Evolutionary conservation across 169 alveolate species (phyloP).

Genomic region (Plasmodium adleri): DNA sequence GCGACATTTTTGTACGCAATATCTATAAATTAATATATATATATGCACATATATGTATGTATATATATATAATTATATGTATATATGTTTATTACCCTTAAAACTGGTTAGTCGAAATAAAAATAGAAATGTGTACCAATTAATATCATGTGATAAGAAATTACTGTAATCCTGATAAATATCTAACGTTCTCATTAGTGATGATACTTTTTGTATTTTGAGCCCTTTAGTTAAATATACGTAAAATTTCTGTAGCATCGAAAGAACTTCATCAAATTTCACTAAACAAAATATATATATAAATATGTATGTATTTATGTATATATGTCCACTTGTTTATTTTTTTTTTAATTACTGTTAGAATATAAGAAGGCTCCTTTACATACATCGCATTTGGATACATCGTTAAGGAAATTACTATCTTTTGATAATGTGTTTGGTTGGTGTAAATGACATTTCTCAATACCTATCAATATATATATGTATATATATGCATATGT

Average conservation of each 20-base stretch:
- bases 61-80: background rate
- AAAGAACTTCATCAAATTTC: background rate
- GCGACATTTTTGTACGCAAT: slow-evolving; percentile 18
- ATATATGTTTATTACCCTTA: slow-evolving; percentile 11
- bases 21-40: slow-evolving; percentile 1
- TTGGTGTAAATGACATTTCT: background rate
- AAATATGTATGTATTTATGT: background rate
- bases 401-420: background rate
- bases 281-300: too few relatives aligned
- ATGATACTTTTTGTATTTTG: background rate
- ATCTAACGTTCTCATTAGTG: slow-evolving; percentile 8
- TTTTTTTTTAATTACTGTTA: slow-evolving; percentile 8
- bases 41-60: too few relatives aligned
- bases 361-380: slow-evolving; percentile 34
- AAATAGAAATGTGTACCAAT: slow-evolving; percentile 44
- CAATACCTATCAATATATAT: slow-evolving; percentile 38
- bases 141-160: slow-evolving; percentile 20
- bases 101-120: slow-evolving; percentile 18
- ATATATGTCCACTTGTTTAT: too few relatives aligned
- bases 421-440: background rate
- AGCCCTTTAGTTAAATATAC: slow-evolving; percentile 8
- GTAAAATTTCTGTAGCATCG: slow-evolving; percentile 46
- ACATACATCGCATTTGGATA: slow-evolving; percentile 37
- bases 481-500: too few relatives aligned
- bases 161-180: slow-evolving; percentile 46